Base-by-base conservation (phyloP, 495 filamentous ascomycete species). In the Aspergillus cavernicola region DNA sequence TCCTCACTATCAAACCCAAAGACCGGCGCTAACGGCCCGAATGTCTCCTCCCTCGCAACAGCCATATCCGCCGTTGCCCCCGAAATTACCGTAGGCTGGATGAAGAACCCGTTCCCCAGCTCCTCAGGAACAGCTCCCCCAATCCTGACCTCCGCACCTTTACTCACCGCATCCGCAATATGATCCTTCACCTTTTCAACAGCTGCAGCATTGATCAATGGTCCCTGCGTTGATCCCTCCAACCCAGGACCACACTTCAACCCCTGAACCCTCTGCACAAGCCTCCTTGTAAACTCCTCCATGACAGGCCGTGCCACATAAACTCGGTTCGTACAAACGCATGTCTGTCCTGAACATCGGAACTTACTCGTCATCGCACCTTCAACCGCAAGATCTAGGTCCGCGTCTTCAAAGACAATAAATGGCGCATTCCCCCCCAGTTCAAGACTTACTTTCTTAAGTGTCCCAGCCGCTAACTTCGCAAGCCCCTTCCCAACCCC, bases 351-450 rank as follows among this genome's bases (percentile, higher is more conserved):
- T 0, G 69, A 70, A 49, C 59, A 70, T 26, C 75, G 66, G 62
- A 80, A 80, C 50, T 82, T 82, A 42, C 60, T 71, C 5, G 67
- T 57, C 19, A 80, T 64, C 10, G 81, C 77, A 84, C 88, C 95
- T 47, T 87, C 89, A 16, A 87, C 85, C 1, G 90, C 89, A 57
- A 87, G 83, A 10, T 92, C 88, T 15, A 96, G 62, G 63, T 95
- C 85, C 5, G 87, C 88, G 65, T 96, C 92, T 33, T 87, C 86
- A 62, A 96, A 97, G 22, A 97, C 80, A 47, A 97, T 69, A 29
- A 95, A 74, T 2, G 91, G 90, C 7, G 81, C 85, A 72, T 96
- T 96, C 33, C 92, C 92, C 18, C 92, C 92, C 6, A 91, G 93
- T 68, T 96, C 91, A 26, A 95, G 79, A 0, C 87, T 93, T 46